phyloP scores from a whole-genome alignment of 495 filamentous ascomycete genomes.

The Filosporella fistucella region DNA sequence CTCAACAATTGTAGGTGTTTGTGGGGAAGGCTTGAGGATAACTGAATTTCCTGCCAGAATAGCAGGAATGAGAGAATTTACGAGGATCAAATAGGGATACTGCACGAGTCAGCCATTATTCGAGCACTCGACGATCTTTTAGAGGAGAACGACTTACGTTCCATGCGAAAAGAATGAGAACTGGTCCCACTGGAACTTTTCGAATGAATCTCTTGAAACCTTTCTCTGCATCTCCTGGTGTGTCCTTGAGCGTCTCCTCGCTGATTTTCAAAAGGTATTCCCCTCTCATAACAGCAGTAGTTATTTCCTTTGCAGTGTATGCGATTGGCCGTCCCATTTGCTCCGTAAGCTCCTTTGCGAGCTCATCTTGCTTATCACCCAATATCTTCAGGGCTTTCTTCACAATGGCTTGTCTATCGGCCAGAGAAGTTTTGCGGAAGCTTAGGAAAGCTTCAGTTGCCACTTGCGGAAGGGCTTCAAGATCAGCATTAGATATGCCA shows the following conservation, averaged over 20 bases:
- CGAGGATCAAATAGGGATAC: constrained; percentile 90
- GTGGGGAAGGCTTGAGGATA: constrained; percentile 89
- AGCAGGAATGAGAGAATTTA: constrained; percentile 87
- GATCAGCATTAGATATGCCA: constrained; percentile 60
- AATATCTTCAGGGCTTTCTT: constrained; percentile 68
- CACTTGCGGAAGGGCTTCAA: constrained; percentile 57
- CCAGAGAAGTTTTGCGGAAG: constrained; percentile 61
- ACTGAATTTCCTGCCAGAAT: constrained; percentile 83
- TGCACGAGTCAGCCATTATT: constrained; percentile 28
- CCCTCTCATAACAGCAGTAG: constrained; percentile 74
- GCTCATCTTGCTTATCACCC: constrained; percentile 63
- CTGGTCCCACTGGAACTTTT: constrained; percentile 79
- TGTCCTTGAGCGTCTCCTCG: constrained; percentile 64
- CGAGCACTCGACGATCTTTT: constrained; percentile 3
- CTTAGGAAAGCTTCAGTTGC: constrained; percentile 68
- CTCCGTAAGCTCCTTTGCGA: constrained; percentile 81
- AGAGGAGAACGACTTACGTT: constrained; percentile 56
- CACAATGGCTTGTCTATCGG: constrained; percentile 70
- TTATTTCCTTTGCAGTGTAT: constrained; percentile 75
- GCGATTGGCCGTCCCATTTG: constrained; percentile 93
- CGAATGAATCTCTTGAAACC: constrained; percentile 87
- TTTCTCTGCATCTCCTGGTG: constrained; percentile 71
- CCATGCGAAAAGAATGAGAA: constrained; percentile 89
- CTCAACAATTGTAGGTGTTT: constrained; percentile 87
- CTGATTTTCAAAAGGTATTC: constrained; percentile 81